Percentiles rank a stretch among this genome's conserved stretches.
These are phyloP conservation scores for Trichoderma hamatum DNA, from an alignment of 2,329 filamentous ascomycete species.

Conservation along the genomic window DNA sequence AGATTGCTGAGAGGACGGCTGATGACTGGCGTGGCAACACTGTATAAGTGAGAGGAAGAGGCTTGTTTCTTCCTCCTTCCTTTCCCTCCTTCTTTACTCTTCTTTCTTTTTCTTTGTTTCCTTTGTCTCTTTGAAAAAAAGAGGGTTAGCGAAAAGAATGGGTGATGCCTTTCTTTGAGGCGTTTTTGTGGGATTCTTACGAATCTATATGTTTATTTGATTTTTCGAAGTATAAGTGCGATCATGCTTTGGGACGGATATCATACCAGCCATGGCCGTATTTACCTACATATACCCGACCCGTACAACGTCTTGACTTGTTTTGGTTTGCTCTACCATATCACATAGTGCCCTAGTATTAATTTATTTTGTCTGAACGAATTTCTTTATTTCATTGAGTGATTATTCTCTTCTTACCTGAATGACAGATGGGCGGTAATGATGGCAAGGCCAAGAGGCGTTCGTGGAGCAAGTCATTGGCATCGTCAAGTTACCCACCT, in stretches of 20 bases:
- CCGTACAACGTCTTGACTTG: slow-evolving; percentile 7
- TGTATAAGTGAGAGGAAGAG: neutral
- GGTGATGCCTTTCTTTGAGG: neutral
- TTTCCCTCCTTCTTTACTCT: neutral
- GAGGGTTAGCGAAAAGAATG: neutral
- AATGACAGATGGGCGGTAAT: neutral
- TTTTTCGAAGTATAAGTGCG: slow-evolving; percentile 10
- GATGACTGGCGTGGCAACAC: slow-evolving; percentile 23
- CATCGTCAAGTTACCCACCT: neutral
- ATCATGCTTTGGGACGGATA: slow-evolving; percentile 15
- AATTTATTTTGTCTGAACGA: neutral
- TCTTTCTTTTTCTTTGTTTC: neutral
- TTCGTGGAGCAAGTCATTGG: neutral
- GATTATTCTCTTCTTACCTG: neutral
- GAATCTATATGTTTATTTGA: slow-evolving; percentile 15
- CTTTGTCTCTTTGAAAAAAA: neutral
- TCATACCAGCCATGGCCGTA: slow-evolving; percentile 3
- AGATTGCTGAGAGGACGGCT: slow-evolving; percentile 20
- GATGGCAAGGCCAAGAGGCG: neutral
- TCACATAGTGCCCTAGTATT: slow-evolving; percentile 6
- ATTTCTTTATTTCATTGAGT: neutral
- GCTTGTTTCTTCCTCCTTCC: neutral
- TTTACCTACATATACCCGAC: slow-evolving; percentile 22
- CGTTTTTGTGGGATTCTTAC: slow-evolving; percentile 14
- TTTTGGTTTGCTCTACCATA: neutral